These are phyloP conservation scores for Vitis amurensis DNA, from an alignment of 164 flowering plant species.

Conservation along the genomic window DNA sequence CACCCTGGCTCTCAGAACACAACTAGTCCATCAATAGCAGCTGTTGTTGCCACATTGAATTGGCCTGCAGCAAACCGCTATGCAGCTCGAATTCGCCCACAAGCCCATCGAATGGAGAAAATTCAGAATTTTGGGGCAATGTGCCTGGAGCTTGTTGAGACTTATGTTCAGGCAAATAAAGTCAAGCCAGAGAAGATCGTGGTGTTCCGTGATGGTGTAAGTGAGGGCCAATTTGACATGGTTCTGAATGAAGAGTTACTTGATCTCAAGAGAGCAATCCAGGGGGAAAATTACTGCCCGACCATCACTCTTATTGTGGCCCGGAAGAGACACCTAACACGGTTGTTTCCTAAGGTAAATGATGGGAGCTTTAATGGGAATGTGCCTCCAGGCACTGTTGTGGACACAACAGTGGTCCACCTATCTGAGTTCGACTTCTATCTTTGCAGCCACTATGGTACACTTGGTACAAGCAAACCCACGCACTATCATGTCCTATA, in stretches of 20 bases:
- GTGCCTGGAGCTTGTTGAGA: constrained; percentile 57
- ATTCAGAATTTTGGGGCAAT: constrained; percentile 59
- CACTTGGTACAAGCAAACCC: constrained; percentile 83
- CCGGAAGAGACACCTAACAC: constrained; percentile 74
- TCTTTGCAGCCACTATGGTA: constrained; percentile 72
- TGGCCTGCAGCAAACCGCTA: constrained; percentile 86
- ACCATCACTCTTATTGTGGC: constrained; percentile 69
- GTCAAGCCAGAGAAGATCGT: constrained; percentile 56
- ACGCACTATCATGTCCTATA: constrained; percentile 70
- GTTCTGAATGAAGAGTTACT: constrained; percentile 66
- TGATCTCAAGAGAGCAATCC: constrained; percentile 43
- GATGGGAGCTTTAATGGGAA: constrained; percentile 44
- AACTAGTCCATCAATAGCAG: constrained; percentile 67
- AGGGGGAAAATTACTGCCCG: constrained; percentile 38
- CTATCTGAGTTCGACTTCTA: constrained; percentile 75
- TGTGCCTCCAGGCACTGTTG: constrained; percentile 81
- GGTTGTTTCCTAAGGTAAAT: constrained; percentile 43
- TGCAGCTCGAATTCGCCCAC: constrained; percentile 57
- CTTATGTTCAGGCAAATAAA: constrained; percentile 40
- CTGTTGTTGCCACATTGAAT: constrained; percentile 77
- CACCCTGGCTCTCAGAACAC: no score
- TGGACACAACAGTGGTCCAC: constrained; percentile 58
- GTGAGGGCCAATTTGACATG: constrained; percentile 82
- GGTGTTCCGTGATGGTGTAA: constrained; percentile 84
- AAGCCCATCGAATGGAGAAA: constrained; percentile 45